phyloP scores from a whole-genome alignment of 139 green algal species.

The Chlamydomonas applanata region DNA sequence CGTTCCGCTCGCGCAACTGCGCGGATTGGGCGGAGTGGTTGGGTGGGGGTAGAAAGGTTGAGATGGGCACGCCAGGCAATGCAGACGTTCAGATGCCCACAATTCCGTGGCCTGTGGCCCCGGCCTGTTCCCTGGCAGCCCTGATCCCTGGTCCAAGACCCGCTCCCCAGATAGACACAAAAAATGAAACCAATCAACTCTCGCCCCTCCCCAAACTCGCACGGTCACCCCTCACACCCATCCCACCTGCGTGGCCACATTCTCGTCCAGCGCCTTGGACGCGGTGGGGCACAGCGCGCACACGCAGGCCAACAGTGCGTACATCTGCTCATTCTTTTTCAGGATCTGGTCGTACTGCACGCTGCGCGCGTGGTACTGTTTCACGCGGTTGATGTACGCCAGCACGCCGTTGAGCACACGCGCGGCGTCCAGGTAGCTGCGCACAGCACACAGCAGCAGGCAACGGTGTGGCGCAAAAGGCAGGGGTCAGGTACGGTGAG shows the following conservation, averaged over 20 bases:
- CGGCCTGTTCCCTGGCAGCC: too few species aligned
- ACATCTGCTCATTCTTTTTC: conserved; percentile 99
- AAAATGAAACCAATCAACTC: too few species aligned
- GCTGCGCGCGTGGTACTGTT: conserved; percentile 66
- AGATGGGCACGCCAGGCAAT: not conserved
- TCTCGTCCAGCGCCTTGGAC: conserved; percentile 73
- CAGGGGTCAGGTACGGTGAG: not conserved
- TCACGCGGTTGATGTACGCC: conserved; percentile 83
- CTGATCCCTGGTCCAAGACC: too few species aligned
- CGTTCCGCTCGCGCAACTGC: conserved; percentile 49
- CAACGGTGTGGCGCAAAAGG: not conserved
- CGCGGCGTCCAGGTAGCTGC: conserved; percentile 84
- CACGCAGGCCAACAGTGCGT: conserved; percentile 84
- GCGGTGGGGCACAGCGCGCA: conserved; percentile 77
- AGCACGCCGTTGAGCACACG: conserved; percentile 87
- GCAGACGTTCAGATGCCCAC: too few species aligned
- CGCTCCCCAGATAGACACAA: too few species aligned
- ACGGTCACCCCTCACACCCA: too few species aligned
- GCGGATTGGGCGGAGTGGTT: too few species aligned
- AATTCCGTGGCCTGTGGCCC: too few species aligned
- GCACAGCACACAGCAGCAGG: not conserved
- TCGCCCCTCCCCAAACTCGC: too few species aligned
- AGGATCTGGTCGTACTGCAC: conserved; percentile 78
- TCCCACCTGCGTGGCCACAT: conserved; percentile 60
- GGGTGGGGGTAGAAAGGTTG: not conserved